phyloP scores from a whole-genome alignment of 177 flowering plant species.

The Vitis hybrid region DNA sequence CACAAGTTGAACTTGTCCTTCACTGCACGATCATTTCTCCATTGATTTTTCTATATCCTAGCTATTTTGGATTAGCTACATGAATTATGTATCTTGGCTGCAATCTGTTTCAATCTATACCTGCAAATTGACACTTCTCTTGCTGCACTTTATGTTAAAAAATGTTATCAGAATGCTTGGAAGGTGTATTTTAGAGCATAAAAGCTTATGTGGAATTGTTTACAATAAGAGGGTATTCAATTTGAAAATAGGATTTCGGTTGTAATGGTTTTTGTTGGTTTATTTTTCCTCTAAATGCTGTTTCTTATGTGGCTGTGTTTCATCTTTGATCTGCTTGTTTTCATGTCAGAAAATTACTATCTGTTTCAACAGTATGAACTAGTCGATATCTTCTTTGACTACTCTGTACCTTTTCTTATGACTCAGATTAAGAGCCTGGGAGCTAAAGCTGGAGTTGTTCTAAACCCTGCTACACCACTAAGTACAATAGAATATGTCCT shows the following conservation, averaged over 20 bases:
- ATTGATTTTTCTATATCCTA: too few species aligned
- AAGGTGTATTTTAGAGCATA: not conserved
- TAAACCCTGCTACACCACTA: conserved; percentile 89
- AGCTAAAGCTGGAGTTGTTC: conserved; percentile 98
- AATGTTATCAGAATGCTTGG: not conserved
- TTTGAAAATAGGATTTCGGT: not conserved
- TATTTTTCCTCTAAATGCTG: not conserved
- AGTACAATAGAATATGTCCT: conserved; percentile 83
- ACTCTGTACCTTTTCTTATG: not conserved
- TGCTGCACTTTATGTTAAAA: not conserved
- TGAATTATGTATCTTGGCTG: not conserved
- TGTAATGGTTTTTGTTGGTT: not conserved
- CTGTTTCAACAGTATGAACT: not conserved
- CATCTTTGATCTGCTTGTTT: not conserved
- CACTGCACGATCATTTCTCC: too few species aligned
- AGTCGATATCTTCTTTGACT: not conserved
- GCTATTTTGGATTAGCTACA: not conserved
- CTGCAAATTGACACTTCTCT: not conserved
- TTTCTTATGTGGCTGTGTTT: not conserved
- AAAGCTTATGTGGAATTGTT: not conserved
- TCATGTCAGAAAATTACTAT: not conserved
- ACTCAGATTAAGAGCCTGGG: conserved; percentile 84
- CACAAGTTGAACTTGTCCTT: too few species aligned
- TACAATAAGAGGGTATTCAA: too few species aligned
- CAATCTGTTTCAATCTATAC: not conserved